Evolutionary conservation across 495 filamentous ascomycete species (phyloP), one percentile per base, ranked within the genome.

Genomic region (Schizothecium vesticola): DNA sequence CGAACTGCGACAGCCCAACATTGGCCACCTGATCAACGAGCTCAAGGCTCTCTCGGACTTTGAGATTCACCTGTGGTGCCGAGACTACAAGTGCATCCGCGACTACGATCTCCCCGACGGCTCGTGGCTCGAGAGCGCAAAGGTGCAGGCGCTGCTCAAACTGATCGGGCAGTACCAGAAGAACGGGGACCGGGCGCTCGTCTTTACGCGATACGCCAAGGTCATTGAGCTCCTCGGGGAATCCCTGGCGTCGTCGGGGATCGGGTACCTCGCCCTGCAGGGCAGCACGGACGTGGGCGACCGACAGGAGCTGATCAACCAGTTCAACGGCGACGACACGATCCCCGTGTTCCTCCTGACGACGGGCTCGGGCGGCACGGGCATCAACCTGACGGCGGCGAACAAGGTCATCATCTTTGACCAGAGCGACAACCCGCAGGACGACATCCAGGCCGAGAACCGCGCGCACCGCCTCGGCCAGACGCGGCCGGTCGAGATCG

Each of bases 321-420:
- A 89, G 19, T 99, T 97, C 81, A 87, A 91, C 68, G 82, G 87
- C 8, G 86, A 94, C 68, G 80, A 82, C 6, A 84, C 87, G 8
- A 96, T 99, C 67, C 90, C 92, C 0, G 93, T 94, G 3, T 99
- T 99, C 79, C 84, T 99, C 36, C 85, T 99, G 1, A 94, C 91
- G 1, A 99, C 95, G 8, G 94, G 92, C 68, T 93, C 95, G 10
- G 95, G 95, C 22, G 95, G 95, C 43, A 92, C 94, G 3, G 95
- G 95, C 19, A 96, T 99, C 80, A 99, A 99, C 78, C 77, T 99
- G 33, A 92, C 92, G 13, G 91, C 89, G 56, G 96, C 95, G 3
- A 98, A 98, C 80, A 97, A 97, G 82, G 94, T 99, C 68, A 87
- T 99, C 76, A 94, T 99, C 73, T 97, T 98, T 74, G 95, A 99